Conservation (phyloP, 2,329 filamentous ascomycete genomes). For the Amauroascus niger region DNA sequence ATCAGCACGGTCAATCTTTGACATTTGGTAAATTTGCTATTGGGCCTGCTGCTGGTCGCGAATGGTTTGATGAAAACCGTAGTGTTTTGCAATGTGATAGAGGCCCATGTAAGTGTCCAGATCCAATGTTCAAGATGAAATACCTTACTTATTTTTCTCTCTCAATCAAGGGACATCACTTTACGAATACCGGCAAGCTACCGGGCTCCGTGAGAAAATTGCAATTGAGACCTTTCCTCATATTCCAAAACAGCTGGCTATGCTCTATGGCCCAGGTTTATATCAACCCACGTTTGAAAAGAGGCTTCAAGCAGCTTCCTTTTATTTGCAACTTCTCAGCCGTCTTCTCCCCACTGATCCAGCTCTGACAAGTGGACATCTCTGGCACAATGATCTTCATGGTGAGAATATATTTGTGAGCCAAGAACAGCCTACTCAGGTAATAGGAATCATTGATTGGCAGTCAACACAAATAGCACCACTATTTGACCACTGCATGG, state of each 20-base stretch:
- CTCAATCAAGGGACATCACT: conserved; percentile 10
- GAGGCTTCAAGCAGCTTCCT: conserved; percentile 21
- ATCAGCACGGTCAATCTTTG: not conserved
- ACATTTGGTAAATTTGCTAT: too few species aligned
- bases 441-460: conserved; percentile 28
- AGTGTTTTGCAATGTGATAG: conserved; percentile 4
- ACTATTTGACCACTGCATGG: conserved; percentile 23
- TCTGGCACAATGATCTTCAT: conserved; percentile 28
- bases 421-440: conserved; percentile 18
- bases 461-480: conserved; percentile 25
- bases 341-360: conserved; percentile 13
- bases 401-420: conserved; percentile 29
- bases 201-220: not conserved
- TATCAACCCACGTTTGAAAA: conserved; percentile 21
- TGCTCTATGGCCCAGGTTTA: conserved; percentile 12
- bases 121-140: too few species aligned
- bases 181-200: conserved; percentile 5
- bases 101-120: conserved; percentile 15
- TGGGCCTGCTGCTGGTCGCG: conserved; percentile 23
- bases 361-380: conserved; percentile 16
- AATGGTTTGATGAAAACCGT: conserved; percentile 22
- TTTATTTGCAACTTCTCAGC: not conserved
- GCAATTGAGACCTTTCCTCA: conserved; percentile 1
- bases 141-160: too few species aligned
- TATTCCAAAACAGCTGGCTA: conserved; percentile 11